Percentiles rank a stretch among this genome's conserved stretches.
Evolutionary conservation across 257 asterid species (phyloP).

Genomic region (Petrea volubilis): DNA sequence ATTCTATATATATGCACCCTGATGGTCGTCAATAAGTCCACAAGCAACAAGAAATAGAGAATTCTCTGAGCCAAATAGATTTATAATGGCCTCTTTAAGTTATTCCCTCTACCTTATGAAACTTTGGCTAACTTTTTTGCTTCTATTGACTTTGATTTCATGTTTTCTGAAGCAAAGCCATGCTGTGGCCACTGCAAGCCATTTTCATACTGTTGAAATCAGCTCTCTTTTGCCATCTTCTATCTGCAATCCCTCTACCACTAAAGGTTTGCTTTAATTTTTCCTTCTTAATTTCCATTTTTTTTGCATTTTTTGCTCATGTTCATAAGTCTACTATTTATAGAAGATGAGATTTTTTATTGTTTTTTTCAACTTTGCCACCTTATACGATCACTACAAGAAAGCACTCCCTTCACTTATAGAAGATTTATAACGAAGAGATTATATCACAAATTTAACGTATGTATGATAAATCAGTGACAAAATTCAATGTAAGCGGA

Average conservation of each 20-base stretch:
- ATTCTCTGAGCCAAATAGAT: not conserved
- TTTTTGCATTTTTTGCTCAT: too few species aligned
- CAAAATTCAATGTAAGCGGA: too few species aligned
- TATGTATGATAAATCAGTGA: too few species aligned
- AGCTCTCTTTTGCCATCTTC: conserved; percentile 46
- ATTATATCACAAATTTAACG: too few species aligned
- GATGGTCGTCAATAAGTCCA: not conserved
- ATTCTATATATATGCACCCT: not conserved
- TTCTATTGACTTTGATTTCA: conserved; percentile 20
- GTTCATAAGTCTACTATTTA: too few species aligned
- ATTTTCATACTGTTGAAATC: conserved; percentile 32
- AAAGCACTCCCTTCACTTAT: too few species aligned
- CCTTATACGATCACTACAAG: too few species aligned
- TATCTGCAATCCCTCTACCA: conserved; percentile 38
- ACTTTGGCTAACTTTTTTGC: not conserved
- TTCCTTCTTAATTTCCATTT: not conserved
- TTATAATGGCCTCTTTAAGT: conserved; percentile 13
- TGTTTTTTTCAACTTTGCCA: too few species aligned
- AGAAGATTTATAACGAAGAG: too few species aligned
- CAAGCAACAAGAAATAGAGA: conserved; percentile 8
- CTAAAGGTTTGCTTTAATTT: conserved; percentile 26
- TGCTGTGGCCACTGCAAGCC: conserved; percentile 22
- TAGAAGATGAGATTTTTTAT: too few species aligned
- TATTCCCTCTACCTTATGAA: conserved; percentile 9
- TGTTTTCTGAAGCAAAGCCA: conserved; percentile 1